These are phyloP conservation scores for Epichloe brachyelytri DNA, from an alignment of 2,329 filamentous ascomycete genomes.

Conservation along the genomic window DNA sequence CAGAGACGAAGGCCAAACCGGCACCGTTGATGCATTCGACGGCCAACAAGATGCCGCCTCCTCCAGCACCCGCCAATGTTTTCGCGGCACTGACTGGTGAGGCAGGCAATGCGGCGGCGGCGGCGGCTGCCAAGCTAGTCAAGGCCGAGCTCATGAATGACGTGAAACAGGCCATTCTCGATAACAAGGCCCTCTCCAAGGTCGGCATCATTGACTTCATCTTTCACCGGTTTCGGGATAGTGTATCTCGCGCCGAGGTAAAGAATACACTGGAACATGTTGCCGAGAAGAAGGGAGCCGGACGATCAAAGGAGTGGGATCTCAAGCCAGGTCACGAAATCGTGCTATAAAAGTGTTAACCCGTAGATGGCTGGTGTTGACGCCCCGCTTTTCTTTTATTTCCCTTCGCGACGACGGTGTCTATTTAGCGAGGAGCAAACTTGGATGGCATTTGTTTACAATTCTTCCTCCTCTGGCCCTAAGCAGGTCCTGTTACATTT, in stretches of 20 bases:
- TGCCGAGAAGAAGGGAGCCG: conserved; percentile 26
- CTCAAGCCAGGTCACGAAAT: conserved; percentile 27
- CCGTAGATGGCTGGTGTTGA: not conserved
- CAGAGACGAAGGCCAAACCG: conserved; percentile 21
- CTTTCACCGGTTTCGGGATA: conserved; percentile 24
- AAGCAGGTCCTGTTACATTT: not conserved
- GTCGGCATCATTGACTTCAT: conserved; percentile 28
- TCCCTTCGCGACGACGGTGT: not conserved
- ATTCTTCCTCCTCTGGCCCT: not conserved
- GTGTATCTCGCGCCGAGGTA: conserved; percentile 25
- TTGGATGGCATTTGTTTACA: conserved; percentile 1
- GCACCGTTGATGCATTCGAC: conserved; percentile 8
- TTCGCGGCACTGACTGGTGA: conserved; percentile 21
- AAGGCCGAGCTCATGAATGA: conserved; percentile 27
- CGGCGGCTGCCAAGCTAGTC: conserved; percentile 18
- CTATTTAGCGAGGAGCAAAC: conserved; percentile 7
- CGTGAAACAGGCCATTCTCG: conserved; percentile 28
- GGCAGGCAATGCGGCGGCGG: conserved; percentile 1
- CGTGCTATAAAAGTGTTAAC: conserved; percentile 9
- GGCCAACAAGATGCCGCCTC: conserved; percentile 19
- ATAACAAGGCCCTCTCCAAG: conserved; percentile 27
- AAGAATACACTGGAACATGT: conserved; percentile 29
- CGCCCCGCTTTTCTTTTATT: not conserved
- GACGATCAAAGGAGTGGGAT: conserved; percentile 25
- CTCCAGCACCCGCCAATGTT: conserved; percentile 21